A percentile compares a stretch with the other conserved stretches of the same genome.
Evolutionary conservation across 225 moss, liverwort and hornwort species (phyloP).

Genomic region (Neckera pumila): DNA sequence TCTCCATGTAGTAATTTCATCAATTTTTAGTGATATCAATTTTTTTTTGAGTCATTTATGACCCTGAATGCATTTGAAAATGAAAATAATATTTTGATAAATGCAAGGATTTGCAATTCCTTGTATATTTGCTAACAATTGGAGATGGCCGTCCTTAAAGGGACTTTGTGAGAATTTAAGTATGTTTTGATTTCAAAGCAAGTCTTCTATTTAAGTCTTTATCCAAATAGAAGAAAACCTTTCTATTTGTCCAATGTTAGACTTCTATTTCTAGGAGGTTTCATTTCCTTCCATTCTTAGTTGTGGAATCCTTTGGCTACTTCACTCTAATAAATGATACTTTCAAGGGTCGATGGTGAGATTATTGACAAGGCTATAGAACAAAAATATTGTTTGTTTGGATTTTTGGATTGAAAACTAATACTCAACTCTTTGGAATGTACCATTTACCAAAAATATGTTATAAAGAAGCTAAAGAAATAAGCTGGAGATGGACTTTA

Average conservation of each 20-base stretch:
- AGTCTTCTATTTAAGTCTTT: background rate
- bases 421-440: background rate
- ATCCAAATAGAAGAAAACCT: background rate
- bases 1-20: background rate
- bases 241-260: background rate
- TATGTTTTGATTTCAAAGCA: background rate
- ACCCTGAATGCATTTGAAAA: background rate
- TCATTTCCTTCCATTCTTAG: background rate
- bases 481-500: background rate
- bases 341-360: background rate
- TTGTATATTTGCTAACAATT: background rate
- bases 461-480: background rate
- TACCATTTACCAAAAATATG: background rate
- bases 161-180: background rate
- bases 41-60: background rate
- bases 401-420: background rate
- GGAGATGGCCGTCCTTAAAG: accelerated
- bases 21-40: background rate
- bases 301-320: no score
- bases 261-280: background rate
- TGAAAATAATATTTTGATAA: background rate
- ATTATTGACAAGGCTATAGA: background rate
- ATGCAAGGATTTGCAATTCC: background rate
- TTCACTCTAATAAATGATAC: background rate
- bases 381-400: background rate